Conservation (phyloP, 2,329 filamentous ascomycete genomes). For the Massarina eburnea region DNA sequence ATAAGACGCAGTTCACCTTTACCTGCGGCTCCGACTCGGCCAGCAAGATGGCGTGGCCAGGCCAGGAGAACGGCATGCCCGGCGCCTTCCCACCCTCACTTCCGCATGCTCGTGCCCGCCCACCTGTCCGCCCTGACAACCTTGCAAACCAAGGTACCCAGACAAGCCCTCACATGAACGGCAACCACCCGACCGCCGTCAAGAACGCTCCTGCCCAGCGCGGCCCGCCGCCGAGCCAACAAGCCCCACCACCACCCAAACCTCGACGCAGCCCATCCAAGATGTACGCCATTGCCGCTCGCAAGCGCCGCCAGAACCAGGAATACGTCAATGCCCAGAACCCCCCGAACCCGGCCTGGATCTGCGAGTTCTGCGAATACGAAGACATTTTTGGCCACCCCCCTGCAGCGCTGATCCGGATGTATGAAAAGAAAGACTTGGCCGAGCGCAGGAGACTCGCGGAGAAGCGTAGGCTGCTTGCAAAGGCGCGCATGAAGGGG, state of each 20-base stretch:
- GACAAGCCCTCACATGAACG: slow-evolving; percentile 56
- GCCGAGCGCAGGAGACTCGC: slow-evolving; percentile 79
- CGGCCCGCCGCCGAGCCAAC: slow-evolving; percentile 42
- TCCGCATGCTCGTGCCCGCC: slow-evolving; percentile 27
- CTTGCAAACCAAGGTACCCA: slow-evolving; percentile 59
- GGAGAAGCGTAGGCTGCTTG: slow-evolving; percentile 80
- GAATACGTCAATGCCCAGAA: slow-evolving; percentile 75
- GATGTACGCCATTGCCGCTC: slow-evolving; percentile 73
- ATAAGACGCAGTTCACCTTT: slow-evolving; percentile 92
- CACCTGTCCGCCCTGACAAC: slow-evolving; percentile 31
- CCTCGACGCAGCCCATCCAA: slow-evolving; percentile 65
- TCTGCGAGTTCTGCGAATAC: slow-evolving; percentile 98
- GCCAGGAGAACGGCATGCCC: slow-evolving; percentile 53
- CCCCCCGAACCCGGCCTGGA: slow-evolving; percentile 83
- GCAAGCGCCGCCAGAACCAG: slow-evolving; percentile 75
- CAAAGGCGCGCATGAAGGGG: slow-evolving; percentile 93
- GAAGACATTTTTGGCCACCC: slow-evolving; percentile 91
- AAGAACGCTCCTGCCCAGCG: slow-evolving; percentile 41
- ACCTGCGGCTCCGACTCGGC: slow-evolving; percentile 90
- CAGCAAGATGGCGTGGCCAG: slow-evolving; percentile 75
- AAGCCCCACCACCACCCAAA: slow-evolving; percentile 58
- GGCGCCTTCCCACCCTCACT: slow-evolving; percentile 22
- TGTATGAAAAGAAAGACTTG: slow-evolving; percentile 93
- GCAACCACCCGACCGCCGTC: slow-evolving; percentile 26
- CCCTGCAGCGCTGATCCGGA: slow-evolving; percentile 79